Evolutionary conservation across 1,139 yeast genomes (phyloP).

Genomic region (Spencermartinsiella ligniputridi): DNA sequence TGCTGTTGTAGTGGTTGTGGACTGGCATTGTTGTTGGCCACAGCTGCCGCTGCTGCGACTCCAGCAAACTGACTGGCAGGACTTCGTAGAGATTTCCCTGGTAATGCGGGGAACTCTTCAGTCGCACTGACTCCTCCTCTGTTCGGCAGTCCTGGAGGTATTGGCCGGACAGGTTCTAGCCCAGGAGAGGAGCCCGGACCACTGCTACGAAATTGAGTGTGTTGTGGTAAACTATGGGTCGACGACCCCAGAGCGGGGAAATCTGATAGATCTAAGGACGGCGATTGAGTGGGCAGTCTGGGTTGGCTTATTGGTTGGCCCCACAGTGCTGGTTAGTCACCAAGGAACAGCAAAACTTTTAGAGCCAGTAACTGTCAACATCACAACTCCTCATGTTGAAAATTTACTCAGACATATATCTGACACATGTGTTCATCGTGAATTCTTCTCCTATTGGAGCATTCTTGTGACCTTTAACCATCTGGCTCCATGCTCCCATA

Average conservation of each 20-base stretch:
- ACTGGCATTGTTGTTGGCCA: not conserved
- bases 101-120: conserved; percentile 11
- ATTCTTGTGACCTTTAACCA: too few relatives aligned
- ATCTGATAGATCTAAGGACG: conserved; percentile 25
- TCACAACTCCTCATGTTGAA: too few relatives aligned
- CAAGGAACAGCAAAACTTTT: too few relatives aligned
- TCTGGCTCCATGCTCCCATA: too few relatives aligned
- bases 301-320: not conserved
- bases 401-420: too few relatives aligned
- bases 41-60: conserved; percentile 1
- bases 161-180: conserved; percentile 2
- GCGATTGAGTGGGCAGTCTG: conserved; percentile 1
- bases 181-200: conserved; percentile 7
- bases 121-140: conserved; percentile 5
- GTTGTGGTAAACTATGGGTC: conserved; percentile 14
- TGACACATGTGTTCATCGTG: too few relatives aligned
- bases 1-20: not conserved
- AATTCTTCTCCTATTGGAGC: too few relatives aligned
- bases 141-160: conserved; percentile 8
- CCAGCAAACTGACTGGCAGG: conserved; percentile 2
- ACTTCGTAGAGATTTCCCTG: conserved; percentile 3
- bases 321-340: not conserved
- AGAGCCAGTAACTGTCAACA: too few relatives aligned
- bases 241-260: conserved; percentile 29
- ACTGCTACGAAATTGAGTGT: conserved; percentile 6